Base-by-base conservation (phyloP, 352 stramenopile genomes). In the Pilasporangium apinafurcum region DNA sequence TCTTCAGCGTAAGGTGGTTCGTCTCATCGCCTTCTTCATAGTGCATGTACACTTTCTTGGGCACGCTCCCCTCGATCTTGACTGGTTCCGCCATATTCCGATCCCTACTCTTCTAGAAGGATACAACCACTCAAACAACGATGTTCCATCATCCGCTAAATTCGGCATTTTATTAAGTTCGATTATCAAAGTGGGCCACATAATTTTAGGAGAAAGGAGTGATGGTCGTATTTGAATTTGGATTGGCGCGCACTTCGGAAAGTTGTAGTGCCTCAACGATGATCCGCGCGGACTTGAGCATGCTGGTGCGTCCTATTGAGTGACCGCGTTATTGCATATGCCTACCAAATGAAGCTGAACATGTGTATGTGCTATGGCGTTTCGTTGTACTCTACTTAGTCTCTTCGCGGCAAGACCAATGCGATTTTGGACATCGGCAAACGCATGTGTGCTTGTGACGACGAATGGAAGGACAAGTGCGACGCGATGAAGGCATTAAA, bases 31-130 rank as follows among this genome's bases (percentile, higher is more conserved):
- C 53, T 42, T 93, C 81, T 17, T 93, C 78, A 45, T 84, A 91
- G 68, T 93, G 81, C 62, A 93, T 84, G 65, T 93, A 93, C 53
- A 90, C 77, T 48, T 93, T 93, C 75, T 92, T 92, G 44, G 79
- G 64, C 59, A 78, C 65, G 6, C 77, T 78, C 50, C 80, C 75
- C 31, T 90, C 75, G n/a, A 87, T 77, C 61, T 81, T 85, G 10
- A 58, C 63, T 7, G 67, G 59, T 22, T 60, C 65, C 55, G 56
- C 45, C 53, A 76, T 75, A 16, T 20, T 22, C 3, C 5, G 9
- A 33, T 12, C 35, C 22, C 18, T 58, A 43, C 17, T 1, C 12
- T 14, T 9, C 16, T 10, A 17, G 41, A 6, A 34, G 16, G 40
- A 25, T 37, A 35, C n/a, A n/a, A n/a, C n/a, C n/a, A n/a, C n/a